phyloP scores from a whole-genome alignment of 1,284 basidiomycete species.

The Entoloma clypeatum region DNA sequence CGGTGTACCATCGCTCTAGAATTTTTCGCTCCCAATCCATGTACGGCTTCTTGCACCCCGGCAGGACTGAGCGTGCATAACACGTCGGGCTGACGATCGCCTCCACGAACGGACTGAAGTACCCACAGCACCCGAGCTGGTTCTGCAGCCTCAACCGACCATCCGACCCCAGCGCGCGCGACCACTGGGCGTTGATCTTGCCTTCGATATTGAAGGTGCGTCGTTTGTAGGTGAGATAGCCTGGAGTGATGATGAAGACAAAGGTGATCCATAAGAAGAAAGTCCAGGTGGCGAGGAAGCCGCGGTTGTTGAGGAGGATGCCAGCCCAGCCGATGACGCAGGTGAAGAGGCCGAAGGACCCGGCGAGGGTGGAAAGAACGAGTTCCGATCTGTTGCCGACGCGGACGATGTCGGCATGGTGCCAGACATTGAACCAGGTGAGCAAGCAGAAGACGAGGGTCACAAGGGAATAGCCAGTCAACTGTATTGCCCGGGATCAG shows the following conservation, averaged over 20 bases:
- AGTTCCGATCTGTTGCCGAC: conserved; percentile 60
- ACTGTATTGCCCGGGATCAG: conserved; percentile 27
- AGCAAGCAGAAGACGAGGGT: conserved; percentile 54
- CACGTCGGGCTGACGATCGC: conserved; percentile 62
- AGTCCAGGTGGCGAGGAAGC: conserved; percentile 65
- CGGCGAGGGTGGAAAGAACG: conserved; percentile 56
- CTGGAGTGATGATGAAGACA: conserved; percentile 58
- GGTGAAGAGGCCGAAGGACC: conserved; percentile 48
- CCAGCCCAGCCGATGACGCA: conserved; percentile 63
- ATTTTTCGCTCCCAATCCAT: conserved; percentile 49
- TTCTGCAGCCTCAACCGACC: conserved; percentile 63
- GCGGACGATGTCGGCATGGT: conserved; percentile 55
- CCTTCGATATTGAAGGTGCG: conserved; percentile 69
- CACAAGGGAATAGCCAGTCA: conserved; percentile 50
- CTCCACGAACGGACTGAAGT: conserved; percentile 66
- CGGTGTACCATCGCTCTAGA: conserved; percentile 53
- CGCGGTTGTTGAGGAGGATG: conserved; percentile 69
- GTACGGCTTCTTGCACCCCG: conserved; percentile 62
- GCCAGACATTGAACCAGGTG: conserved; percentile 65
- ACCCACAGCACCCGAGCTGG: conserved; percentile 64
- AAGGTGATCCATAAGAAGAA: conserved; percentile 65
- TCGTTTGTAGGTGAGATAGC: conserved; percentile 67
- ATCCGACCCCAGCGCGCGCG: conserved; percentile 44
- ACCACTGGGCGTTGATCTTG: conserved; percentile 71
- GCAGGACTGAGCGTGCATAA: conserved; percentile 57